Evolutionary conservation across 1,139 yeast genomes (phyloP).

Genomic region (Debaryomyces nepalensis): DNA sequence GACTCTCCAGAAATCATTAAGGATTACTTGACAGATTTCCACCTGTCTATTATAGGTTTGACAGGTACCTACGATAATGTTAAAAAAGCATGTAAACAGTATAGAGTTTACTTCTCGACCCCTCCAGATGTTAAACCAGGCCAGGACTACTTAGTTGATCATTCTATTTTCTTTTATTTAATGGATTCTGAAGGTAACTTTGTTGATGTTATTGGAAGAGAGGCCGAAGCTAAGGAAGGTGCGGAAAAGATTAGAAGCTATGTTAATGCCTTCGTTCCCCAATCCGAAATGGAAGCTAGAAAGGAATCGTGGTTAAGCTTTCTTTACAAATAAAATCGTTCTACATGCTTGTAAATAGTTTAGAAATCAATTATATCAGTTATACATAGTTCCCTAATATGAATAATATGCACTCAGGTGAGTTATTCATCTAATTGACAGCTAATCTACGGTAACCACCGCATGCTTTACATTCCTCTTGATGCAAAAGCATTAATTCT

Average conservation of each 20-base stretch:
- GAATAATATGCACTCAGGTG: neutral
- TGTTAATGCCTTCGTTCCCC: conserved; percentile 76
- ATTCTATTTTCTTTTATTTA: conserved; percentile 91
- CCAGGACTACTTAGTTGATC: conserved; percentile 95
- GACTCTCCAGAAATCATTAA: conserved; percentile 84
- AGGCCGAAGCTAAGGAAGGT: conserved; percentile 79
- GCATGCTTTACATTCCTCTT: conserved; percentile 49
- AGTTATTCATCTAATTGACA: conserved; percentile 15
- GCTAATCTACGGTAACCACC: conserved; percentile 57
- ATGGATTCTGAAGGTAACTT: conserved; percentile 98
- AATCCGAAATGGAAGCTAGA: conserved; percentile 61
- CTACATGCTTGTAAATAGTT: conserved; percentile 12
- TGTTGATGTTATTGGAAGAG: conserved; percentile 92
- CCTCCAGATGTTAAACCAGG: conserved; percentile 94
- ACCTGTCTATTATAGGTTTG: conserved; percentile 83
- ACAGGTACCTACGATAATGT: conserved; percentile 90
- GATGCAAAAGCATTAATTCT: conserved; percentile 50
- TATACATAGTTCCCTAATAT: neutral
- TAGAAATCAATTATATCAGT: neutral
- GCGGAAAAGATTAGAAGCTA: conserved; percentile 79
- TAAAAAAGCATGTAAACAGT: conserved; percentile 81
- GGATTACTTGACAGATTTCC: conserved; percentile 83
- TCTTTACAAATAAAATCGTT: conserved; percentile 43
- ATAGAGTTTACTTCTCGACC: conserved; percentile 92
- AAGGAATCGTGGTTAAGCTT: conserved; percentile 61